Evolutionary conservation across 495 filamentous ascomycete species (phyloP).

Genomic region (Podospora pseudoanserina): DNA sequence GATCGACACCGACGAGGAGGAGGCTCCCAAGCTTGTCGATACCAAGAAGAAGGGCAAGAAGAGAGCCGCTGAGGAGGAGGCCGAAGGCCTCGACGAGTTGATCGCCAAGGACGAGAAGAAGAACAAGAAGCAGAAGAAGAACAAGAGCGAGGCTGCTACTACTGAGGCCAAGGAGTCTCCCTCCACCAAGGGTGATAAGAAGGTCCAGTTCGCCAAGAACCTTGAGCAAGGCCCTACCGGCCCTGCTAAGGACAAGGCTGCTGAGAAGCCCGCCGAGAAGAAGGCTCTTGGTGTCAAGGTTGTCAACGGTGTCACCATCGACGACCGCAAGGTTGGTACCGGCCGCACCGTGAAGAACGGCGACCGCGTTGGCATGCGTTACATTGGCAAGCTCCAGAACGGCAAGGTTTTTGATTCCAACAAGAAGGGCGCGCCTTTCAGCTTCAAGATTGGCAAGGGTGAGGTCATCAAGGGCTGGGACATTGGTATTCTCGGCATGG

Average conservation of each 20-base stretch:
- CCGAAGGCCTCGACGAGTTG: conserved; percentile 69
- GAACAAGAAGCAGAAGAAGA: conserved; percentile 98
- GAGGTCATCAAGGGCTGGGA: conserved; percentile 99
- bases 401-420: conserved; percentile 95
- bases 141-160: conserved; percentile 62
- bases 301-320: conserved; percentile 82
- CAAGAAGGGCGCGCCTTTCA: conserved; percentile 96
- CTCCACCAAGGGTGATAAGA: conserved; percentile 71
- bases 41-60: conserved; percentile 65
- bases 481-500: conserved; percentile 87
- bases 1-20: conserved; percentile 78
- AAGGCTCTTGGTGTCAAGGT: conserved; percentile 65
- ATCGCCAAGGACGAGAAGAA: conserved; percentile 64
- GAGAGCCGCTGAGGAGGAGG: conserved; percentile 69
- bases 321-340: conserved; percentile 87
- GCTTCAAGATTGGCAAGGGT: conserved; percentile 86
- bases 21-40: conserved; percentile 69
- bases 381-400: conserved; percentile 92
- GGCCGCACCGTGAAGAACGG: conserved; percentile 81
- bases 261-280: conserved; percentile 37
- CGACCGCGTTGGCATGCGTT: conserved; percentile 84
- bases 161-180: conserved; percentile 49
- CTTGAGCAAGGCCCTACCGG: conserved; percentile 92
- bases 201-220: conserved; percentile 98
- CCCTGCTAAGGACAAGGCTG: conserved; percentile 44